A percentile compares a stretch with the other conserved stretches of the same genome.
Conservation (phyloP, 352 stramenopile genomes). For the Globisporangium yorkense region DNA sequence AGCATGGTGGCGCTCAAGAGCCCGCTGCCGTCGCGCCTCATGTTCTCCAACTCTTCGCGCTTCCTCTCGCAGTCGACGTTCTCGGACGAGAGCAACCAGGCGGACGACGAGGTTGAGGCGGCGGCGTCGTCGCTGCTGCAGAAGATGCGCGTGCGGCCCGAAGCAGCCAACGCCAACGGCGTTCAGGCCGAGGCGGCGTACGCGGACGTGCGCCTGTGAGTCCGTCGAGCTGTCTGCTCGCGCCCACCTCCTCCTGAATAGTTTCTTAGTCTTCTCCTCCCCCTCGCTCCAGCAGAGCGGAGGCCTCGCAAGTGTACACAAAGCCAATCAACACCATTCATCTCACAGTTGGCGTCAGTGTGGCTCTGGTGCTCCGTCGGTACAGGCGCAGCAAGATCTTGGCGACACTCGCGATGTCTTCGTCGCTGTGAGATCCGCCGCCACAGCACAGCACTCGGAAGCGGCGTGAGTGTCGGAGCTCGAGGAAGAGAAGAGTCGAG, state of each 20-base stretch:
- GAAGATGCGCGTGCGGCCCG: conserved; percentile 20
- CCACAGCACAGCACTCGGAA: too few relatives aligned
- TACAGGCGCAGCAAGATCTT: conserved; percentile 19
- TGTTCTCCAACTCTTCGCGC: conserved; percentile 28
- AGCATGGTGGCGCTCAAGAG: conserved; percentile 38
- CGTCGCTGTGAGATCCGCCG: conserved; percentile 22
- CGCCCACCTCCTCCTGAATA: background rate
- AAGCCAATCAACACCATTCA: background rate
- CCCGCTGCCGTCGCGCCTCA: conserved; percentile 32
- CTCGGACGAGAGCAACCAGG: conserved; percentile 29
- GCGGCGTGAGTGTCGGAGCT: background rate
- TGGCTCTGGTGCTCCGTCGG: background rate
- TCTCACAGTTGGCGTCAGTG: background rate
- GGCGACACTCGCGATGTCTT: conserved; percentile 31
- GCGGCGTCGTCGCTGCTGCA: conserved; percentile 9
- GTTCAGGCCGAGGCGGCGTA: conserved; percentile 25
- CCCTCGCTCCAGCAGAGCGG: background rate
- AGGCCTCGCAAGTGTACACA: background rate
- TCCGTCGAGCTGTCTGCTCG: too few relatives aligned
- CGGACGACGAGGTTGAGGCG: conserved; percentile 15
- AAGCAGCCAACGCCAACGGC: conserved; percentile 14
- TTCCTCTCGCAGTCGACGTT: conserved; percentile 39
- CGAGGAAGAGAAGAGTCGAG: background rate
- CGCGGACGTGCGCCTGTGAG: conserved; percentile 53
- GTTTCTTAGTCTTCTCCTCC: background rate